Base-by-base conservation (phyloP, 73 alveolate genomes). In the Paramecium biaurelia region DNA sequence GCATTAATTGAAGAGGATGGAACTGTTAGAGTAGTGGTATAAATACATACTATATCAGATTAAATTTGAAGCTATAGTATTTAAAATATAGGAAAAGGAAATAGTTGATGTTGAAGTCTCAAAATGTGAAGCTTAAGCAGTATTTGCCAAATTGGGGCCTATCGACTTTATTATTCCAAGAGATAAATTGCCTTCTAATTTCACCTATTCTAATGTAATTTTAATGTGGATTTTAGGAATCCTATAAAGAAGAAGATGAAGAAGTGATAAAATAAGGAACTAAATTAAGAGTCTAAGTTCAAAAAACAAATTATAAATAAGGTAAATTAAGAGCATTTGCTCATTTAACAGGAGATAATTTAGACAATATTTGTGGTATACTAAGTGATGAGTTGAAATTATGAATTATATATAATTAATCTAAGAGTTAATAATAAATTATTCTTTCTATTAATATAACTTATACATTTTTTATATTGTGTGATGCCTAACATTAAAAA, bases 1-100 rank as follows among this genome's bases (percentile, higher is more conserved):
- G 90, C 90, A 30, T 79, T 79, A 79, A 79, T 79, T 42, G 90
- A 79, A 79, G 90, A 79, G 15, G 90, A 79, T 43, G 90, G 90
- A 30, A 30, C 90, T 15, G 34, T 79, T 23, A 43, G 20, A 45
- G 47, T 38, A 23, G 74, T 43, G 56, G 90, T 79, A 45, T 20
- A 11, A 20, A n/a, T 12, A 2, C 21, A 37, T 53, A 5, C 5
- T 21, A 34, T 21, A 15, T 37, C 21, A 74, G 87, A 41, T 74
- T 12, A 74, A 34, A 74, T 79, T 79, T 79, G 90, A 79, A 45
- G 90, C 90, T 15, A 41, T 79, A 14, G 56, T 42, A 43, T 79
- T 79, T 26, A 24, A 79, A 79, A 10, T 79, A 10, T 0, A 45
- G n/a, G 70, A 79, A 1, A 79, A 43, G 11, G 90, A 79, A 21